These are phyloP conservation scores for Hysterium pulicare DNA, from an alignment of 2,329 filamentous ascomycete species.

Conservation along the genomic window DNA sequence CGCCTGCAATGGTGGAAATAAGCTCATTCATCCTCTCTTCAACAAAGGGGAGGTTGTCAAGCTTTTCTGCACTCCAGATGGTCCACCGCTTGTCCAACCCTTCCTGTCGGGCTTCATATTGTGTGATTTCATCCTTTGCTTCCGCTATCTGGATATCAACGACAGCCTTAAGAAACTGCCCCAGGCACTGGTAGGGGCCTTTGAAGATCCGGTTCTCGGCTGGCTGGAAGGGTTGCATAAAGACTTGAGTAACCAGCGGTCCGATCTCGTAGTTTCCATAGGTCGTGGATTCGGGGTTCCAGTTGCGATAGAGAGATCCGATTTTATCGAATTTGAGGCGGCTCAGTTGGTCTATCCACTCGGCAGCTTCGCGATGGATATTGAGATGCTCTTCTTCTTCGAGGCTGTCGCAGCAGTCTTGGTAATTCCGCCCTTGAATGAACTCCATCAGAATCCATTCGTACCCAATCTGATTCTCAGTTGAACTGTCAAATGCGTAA, in stretches of 20 bases:
- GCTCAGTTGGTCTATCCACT: background rate
- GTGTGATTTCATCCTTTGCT: background rate
- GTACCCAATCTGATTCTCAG: conserved; percentile 12
- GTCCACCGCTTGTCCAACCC: background rate
- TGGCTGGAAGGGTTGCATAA: background rate
- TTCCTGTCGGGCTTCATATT: background rate
- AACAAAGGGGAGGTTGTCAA: background rate
- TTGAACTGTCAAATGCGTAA: conserved; percentile 11
- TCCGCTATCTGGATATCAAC: background rate
- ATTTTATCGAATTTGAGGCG: background rate
- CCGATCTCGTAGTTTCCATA: background rate
- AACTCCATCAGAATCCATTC: conserved; percentile 23
- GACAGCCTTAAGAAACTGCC: background rate
- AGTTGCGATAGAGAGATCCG: background rate
- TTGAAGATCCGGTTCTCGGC: background rate
- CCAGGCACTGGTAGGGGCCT: background rate
- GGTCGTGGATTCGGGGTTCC: background rate
- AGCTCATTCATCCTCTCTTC: background rate
- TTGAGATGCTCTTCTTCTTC: background rate
- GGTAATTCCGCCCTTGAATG: conserved; percentile 5
- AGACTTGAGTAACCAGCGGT: background rate
- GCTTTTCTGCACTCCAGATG: background rate
- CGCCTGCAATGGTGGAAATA: background rate
- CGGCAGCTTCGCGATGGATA: background rate
- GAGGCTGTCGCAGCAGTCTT: background rate